Evolutionary conservation across 768 basidiomycete species (phyloP).

Genomic region (Suillus plorans): DNA sequence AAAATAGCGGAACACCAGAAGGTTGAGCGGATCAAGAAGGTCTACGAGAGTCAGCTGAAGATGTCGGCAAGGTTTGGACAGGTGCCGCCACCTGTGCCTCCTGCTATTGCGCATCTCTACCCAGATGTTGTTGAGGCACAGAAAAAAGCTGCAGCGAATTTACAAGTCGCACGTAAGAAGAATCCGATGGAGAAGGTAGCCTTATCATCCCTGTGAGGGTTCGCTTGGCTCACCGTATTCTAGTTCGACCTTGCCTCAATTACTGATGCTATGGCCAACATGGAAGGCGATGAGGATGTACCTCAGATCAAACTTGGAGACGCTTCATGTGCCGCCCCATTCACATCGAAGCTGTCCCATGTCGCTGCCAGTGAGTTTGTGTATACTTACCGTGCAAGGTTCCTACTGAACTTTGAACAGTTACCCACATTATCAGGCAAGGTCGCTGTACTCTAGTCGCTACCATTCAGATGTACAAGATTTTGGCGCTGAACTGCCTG

Average conservation of each 20-base stretch:
- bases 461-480: constrained; percentile 99
- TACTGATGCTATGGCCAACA: constrained; percentile 82
- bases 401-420: constrained; percentile 37
- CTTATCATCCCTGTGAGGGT: constrained; percentile 4
- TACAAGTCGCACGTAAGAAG: constrained; percentile 63
- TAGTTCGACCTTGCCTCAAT: constrained; percentile 80
- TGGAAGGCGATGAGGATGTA: constrained; percentile 93
- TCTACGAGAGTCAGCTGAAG: constrained; percentile 93
- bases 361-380: constrained; percentile 83
- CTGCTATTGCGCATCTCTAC: constrained; percentile 81
- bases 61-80: constrained; percentile 90
- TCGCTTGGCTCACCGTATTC: constrained; percentile 21
- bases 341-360: constrained; percentile 97
- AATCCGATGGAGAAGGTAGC: constrained; percentile 91
- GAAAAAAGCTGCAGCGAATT: constrained; percentile 68
- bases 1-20: constrained; percentile 93
- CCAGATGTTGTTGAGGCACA: constrained; percentile 93
- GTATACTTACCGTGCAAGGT: background rate
- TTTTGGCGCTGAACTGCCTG: constrained; percentile 93
- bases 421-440: constrained; percentile 96
- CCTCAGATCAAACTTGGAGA: constrained; percentile 99
- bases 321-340: constrained; percentile 97
- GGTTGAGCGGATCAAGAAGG: constrained; percentile 90
- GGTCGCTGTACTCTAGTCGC: constrained; percentile 98
- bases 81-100: constrained; percentile 90